Percentiles rank a stretch among this genome's conserved stretches.
Conservation (phyloP, 108 stramenopile genomes). For the Nannochloropsis granulata region DNA sequence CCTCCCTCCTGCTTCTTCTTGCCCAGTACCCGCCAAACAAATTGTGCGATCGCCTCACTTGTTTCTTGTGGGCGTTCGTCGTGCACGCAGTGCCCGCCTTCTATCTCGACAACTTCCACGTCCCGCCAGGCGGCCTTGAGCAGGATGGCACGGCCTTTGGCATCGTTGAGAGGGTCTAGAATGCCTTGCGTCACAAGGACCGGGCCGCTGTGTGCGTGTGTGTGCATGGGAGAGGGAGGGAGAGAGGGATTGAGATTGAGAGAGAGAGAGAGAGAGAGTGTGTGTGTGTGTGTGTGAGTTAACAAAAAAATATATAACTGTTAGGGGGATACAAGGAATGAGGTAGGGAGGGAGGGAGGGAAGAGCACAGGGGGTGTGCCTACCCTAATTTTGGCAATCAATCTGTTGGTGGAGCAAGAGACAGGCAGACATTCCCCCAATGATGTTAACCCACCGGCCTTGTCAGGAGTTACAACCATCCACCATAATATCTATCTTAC, state of each 20-base stretch:
- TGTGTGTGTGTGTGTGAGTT: not conserved
- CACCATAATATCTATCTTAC: too few species aligned
- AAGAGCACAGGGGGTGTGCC: too few species aligned
- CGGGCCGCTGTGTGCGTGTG: slow-evolving; percentile 8
- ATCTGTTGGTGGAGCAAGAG: too few species aligned
- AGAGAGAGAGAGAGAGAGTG: too few species aligned
- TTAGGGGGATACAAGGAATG: not conserved
- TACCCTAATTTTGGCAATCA: too few species aligned
- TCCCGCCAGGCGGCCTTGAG: slow-evolving; percentile 7
- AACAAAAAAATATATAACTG: not conserved
- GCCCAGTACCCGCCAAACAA: not conserved
- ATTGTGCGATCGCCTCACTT: not conserved
- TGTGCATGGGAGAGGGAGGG: too few species aligned
- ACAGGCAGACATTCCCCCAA: too few species aligned
- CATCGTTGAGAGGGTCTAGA: slow-evolving; percentile 38
- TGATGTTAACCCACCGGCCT: too few species aligned
- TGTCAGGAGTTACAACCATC: too few species aligned
- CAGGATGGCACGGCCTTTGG: slow-evolving; percentile 9
- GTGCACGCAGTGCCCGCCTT: slow-evolving; percentile 7
- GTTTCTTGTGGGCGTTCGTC: not conserved
- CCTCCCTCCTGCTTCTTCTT: not conserved
- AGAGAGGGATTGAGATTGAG: too few species aligned
- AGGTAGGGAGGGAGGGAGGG: not conserved
- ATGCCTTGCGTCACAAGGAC: slow-evolving; percentile 35
- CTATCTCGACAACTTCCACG: slow-evolving; percentile 10